Conservation (phyloP, 2,329 filamentous ascomycete species). For the Penicillium palitans region DNA sequence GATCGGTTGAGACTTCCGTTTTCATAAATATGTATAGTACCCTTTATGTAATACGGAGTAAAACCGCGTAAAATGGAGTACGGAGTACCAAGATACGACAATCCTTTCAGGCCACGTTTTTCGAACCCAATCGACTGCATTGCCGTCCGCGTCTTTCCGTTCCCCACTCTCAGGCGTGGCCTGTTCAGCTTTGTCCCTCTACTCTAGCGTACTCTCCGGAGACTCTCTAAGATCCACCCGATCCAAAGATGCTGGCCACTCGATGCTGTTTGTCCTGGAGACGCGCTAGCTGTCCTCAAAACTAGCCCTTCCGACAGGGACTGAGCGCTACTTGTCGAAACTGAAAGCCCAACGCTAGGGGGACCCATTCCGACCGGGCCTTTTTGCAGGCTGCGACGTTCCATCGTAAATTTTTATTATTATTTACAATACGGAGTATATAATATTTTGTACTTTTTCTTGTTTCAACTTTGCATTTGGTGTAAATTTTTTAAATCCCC, state of each 20-base stretch:
- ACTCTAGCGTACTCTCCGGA: slow-evolving; percentile 5
- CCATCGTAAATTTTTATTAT: background rate
- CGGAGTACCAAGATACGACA: slow-evolving; percentile 2
- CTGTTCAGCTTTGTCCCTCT: slow-evolving; percentile 17
- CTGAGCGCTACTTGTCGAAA: slow-evolving; percentile 19
- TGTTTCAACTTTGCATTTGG: background rate
- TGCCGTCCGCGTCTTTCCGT: slow-evolving; percentile 39
- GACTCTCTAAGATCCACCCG: slow-evolving; percentile 13
- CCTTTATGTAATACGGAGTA: background rate
- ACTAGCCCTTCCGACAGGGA: slow-evolving; percentile 19
- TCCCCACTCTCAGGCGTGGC: slow-evolving; percentile 28
- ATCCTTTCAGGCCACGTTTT: slow-evolving; percentile 16
- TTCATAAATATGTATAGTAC: background rate
- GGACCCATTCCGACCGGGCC: slow-evolving; percentile 19
- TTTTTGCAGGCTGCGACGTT: slow-evolving; percentile 19
- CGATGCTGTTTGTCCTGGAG: slow-evolving; percentile 23
- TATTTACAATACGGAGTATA: background rate
- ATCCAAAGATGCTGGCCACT: slow-evolving; percentile 26
- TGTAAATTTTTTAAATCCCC: background rate
- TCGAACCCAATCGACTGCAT: slow-evolving; percentile 36
- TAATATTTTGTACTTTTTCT: background rate
- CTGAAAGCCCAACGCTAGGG: slow-evolving; percentile 13
- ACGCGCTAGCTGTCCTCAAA: slow-evolving; percentile 24
- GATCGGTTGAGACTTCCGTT: background rate
- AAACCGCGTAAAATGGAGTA: slow-evolving; percentile 3